Evolutionary conservation across 306 rosid genomes (phyloP).

Genomic region (Leucaena leucocephala): DNA sequence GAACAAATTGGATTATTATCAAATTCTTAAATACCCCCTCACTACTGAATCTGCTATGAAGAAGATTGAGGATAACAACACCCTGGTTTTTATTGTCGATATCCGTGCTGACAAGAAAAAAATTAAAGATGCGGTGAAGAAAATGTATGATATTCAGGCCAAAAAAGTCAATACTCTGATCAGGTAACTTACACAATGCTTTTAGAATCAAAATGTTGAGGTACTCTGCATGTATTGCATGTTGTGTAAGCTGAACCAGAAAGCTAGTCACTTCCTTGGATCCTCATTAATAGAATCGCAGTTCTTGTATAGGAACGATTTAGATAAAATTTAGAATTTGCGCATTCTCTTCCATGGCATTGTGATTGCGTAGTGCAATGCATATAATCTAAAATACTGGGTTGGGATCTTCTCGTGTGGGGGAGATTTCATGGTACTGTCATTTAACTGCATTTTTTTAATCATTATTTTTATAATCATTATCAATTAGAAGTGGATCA

Average conservation of each 20-base stretch:
- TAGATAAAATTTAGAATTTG: not conserved
- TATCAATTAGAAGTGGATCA: not conserved
- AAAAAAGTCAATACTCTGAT: slow-evolving; percentile 92
- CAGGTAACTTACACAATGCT: slow-evolving; percentile 52
- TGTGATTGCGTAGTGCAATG: not conserved
- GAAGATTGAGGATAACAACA: slow-evolving; percentile 92
- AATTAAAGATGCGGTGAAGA: slow-evolving; percentile 85
- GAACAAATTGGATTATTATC: slow-evolving; percentile 88
- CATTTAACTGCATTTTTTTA: not conserved
- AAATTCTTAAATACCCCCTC: slow-evolving; percentile 77
- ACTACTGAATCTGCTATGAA: slow-evolving; percentile 95
- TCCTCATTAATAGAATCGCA: not conserved
- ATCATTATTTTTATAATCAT: not conserved
- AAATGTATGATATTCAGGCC: slow-evolving; percentile 92
- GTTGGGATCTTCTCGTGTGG: not conserved
- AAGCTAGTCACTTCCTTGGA: not conserved
- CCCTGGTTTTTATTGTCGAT: slow-evolving; percentile 83
- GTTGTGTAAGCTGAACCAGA: not conserved
- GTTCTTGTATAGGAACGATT: not conserved
- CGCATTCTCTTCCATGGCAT: not conserved
- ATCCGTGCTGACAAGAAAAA: slow-evolving; percentile 85
- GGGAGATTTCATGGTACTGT: not conserved
- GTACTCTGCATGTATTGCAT: not conserved
- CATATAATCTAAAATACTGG: not conserved
- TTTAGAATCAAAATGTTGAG: not conserved